Evolutionary conservation across 768 basidiomycete genomes (phyloP).

Genomic region (Pulveroboletus sp.): DNA sequence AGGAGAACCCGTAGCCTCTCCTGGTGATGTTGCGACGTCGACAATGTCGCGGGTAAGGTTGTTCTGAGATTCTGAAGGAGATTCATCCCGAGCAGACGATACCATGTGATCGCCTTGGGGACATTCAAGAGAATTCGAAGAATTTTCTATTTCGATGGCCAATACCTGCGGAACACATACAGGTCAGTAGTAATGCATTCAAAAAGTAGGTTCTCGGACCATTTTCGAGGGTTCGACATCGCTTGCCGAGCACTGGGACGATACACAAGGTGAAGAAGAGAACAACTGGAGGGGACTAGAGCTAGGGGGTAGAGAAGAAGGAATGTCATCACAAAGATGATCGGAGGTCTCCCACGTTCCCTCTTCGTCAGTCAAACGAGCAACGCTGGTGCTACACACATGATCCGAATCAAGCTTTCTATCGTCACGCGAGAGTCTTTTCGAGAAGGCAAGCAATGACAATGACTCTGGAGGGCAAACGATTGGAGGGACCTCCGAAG

Average conservation of each 20-base stretch:
- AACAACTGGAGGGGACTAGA: constrained; percentile 47
- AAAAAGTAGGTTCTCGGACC: constrained; percentile 11
- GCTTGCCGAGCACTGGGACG: constrained; percentile 29
- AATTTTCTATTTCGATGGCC: neutral
- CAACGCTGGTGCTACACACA: neutral
- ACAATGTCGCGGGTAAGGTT: neutral
- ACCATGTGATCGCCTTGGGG: neutral
- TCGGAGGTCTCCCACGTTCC: constrained; percentile 2
- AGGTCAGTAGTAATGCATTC: neutral
- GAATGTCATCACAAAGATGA: constrained; percentile 4
- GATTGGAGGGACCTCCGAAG: neutral
- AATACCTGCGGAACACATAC: neutral
- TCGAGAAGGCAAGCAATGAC: neutral
- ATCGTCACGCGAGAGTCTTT: neutral
- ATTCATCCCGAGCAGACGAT: neutral
- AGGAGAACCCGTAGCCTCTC: neutral
- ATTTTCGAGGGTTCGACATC: constrained; percentile 7
- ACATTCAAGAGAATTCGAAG: neutral
- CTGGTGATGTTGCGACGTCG: neutral
- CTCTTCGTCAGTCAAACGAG: constrained; percentile 1
- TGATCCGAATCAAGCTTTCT: neutral
- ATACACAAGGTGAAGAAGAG: constrained; percentile 39
- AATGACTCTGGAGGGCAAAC: neutral
- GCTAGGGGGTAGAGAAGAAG: constrained; percentile 35
- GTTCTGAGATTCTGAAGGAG: neutral